Percentiles rank a stretch among this genome's conserved stretches.
Conservation (phyloP, 2,329 filamentous ascomycete species). For the Diaporthe longicolla region DNA sequence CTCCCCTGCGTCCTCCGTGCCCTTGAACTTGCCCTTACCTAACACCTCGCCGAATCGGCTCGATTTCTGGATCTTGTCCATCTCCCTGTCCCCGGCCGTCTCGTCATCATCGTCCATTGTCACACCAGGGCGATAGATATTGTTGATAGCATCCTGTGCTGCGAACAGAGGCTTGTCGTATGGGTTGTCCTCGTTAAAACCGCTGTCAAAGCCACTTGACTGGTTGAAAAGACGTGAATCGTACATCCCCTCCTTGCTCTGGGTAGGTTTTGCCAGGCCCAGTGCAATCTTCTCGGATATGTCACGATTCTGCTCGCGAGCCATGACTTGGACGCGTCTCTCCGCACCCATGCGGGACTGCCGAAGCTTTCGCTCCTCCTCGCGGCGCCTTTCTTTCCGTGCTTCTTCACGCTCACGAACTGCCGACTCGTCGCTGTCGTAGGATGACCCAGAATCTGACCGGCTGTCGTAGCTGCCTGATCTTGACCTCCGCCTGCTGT, state of each 20-base stretch:
- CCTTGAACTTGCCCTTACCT: conserved; percentile 92
- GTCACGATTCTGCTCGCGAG: conserved; percentile 94
- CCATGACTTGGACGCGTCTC: conserved; percentile 91
- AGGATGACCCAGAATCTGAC: conserved; percentile 60
- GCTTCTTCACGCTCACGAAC: conserved; percentile 82
- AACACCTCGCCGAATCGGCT: conserved; percentile 88
- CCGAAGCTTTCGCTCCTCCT: conserved; percentile 89
- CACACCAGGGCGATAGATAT: conserved; percentile 88
- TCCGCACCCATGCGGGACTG: conserved; percentile 97
- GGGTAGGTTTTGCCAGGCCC: conserved; percentile 93
- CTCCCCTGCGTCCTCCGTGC: conserved; percentile 84
- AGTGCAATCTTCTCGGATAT: conserved; percentile 97
- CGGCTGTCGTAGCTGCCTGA: conserved; percentile 66
- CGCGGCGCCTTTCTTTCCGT: conserved; percentile 82
- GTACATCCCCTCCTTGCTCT: conserved; percentile 94
- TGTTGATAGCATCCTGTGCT: conserved; percentile 93
- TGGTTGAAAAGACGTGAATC: conserved; percentile 97
- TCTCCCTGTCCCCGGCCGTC: conserved; percentile 83
- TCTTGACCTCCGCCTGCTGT: conserved; percentile 59
- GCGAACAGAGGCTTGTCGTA: conserved; percentile 99
- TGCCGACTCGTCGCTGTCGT: conserved; percentile 75
- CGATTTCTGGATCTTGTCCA: conserved; percentile 89
- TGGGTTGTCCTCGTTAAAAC: conserved; percentile 96
- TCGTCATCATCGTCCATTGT: conserved; percentile 83
- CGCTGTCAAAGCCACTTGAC: conserved; percentile 88